A percentile compares a stretch with the other conserved stretches of the same genome.
Conservation (phyloP, 2,329 filamentous ascomycete species). For the Sphaerostilbella broomeana region DNA sequence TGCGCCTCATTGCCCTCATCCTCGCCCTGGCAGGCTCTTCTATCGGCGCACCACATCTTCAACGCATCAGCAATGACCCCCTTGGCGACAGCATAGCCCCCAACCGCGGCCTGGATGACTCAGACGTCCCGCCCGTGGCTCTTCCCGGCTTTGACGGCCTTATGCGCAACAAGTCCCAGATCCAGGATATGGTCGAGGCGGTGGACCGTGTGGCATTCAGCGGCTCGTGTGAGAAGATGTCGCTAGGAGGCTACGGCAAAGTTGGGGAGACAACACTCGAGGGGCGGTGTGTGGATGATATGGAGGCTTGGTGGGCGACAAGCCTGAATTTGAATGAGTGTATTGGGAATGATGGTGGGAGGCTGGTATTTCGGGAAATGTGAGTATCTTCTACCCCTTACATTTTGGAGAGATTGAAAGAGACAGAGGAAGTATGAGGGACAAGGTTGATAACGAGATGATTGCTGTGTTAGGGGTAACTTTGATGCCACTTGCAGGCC, state of each 20-base stretch:
- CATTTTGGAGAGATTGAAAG: slow-evolving; percentile 1
- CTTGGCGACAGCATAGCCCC: no score
- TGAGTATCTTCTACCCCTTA: slow-evolving; percentile 8
- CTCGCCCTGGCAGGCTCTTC: neutral
- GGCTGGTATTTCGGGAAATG: slow-evolving; percentile 15
- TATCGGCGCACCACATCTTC: neutral
- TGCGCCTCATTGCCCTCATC: slow-evolving; percentile 11
- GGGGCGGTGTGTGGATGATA: slow-evolving; percentile 17
- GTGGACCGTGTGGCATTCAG: slow-evolving; percentile 7
- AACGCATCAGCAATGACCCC: neutral
- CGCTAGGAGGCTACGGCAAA: slow-evolving; percentile 17
- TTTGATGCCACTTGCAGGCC: slow-evolving; percentile 20
- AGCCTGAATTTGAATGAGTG: slow-evolving; percentile 22
- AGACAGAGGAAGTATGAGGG: no score
- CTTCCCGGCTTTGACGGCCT: slow-evolving; percentile 11
- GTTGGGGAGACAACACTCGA: slow-evolving; percentile 17
- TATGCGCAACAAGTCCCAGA: slow-evolving; percentile 3
- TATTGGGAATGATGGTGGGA: slow-evolving; percentile 16
- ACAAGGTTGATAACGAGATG: no score
- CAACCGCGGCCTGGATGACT: neutral
- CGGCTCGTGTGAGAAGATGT: slow-evolving; percentile 17
- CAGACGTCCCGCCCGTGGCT: neutral
- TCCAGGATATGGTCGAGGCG: neutral
- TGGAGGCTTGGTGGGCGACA: slow-evolving; percentile 20
- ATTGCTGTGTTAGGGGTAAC: slow-evolving; percentile 10